These are phyloP conservation scores for Kwoniella europaea DNA, from an alignment of 768 basidiomycete genomes.

Conservation along the genomic window DNA sequence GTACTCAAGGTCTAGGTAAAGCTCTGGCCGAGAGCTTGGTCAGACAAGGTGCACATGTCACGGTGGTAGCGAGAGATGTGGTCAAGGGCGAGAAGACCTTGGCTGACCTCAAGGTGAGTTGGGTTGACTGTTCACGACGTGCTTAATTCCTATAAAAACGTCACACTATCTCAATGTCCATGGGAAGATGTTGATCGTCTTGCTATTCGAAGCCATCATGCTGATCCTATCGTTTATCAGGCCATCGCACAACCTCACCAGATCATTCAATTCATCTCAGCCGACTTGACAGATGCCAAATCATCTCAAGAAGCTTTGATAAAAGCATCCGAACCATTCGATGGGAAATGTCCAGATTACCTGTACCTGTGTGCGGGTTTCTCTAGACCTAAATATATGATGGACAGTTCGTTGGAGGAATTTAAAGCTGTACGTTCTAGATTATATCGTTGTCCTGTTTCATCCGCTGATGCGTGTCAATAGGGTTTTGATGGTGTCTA, in stretches of 20 bases:
- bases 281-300: constrained; percentile 65
- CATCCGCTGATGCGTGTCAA: not conserved
- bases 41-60: constrained; percentile 75
- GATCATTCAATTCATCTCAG: constrained; percentile 70
- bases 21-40: constrained; percentile 69
- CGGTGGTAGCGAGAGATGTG: constrained; percentile 78
- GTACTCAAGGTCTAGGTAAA: constrained; percentile 78
- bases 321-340: constrained; percentile 65
- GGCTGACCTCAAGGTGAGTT: constrained; percentile 68
- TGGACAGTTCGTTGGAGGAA: constrained; percentile 70
- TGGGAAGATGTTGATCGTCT: too few species aligned
- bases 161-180: too few species aligned
- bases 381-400: constrained; percentile 69
- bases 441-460: too few species aligned
- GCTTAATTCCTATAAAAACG: too few species aligned
- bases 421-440: constrained; percentile 58
- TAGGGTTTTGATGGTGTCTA: constrained; percentile 67
- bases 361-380: constrained; percentile 80
- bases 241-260: constrained; percentile 62
- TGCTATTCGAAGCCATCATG: not conserved
- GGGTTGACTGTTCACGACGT: not conserved
- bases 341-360: constrained; percentile 71
- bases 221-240: constrained; percentile 12
- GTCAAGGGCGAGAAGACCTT: constrained; percentile 69
- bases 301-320: constrained; percentile 69